These are phyloP conservation scores for Neurospora sp. DNA, from an alignment of 495 filamentous ascomycete genomes.

Conservation along the genomic window DNA sequence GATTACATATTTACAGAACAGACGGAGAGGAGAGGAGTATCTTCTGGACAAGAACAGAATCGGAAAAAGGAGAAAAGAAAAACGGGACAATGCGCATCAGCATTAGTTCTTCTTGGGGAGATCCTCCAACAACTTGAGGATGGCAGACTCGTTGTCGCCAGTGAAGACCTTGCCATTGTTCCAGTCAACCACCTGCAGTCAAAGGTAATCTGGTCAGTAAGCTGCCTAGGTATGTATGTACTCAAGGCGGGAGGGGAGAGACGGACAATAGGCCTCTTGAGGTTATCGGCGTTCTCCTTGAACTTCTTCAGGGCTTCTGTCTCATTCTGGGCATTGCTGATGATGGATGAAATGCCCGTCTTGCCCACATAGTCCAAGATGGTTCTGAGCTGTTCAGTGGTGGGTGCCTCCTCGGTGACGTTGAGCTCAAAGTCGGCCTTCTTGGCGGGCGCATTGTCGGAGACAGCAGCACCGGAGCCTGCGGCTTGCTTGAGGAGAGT, in stretches of 20 bases:
- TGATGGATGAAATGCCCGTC: constrained; percentile 44
- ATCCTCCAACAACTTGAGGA: constrained; percentile 60
- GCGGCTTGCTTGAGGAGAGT: constrained; percentile 67
- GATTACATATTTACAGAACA: background rate
- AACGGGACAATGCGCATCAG: background rate
- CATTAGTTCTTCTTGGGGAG: constrained; percentile 41
- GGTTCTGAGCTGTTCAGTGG: constrained; percentile 69
- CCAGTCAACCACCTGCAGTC: constrained; percentile 76
- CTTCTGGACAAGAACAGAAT: background rate
- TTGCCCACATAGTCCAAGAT: constrained; percentile 77
- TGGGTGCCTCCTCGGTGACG: constrained; percentile 71
- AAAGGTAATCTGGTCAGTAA: background rate
- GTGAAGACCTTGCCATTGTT: constrained; percentile 71
- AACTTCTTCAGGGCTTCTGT: constrained; percentile 71
- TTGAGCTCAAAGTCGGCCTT: constrained; percentile 77
- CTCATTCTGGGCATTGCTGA: constrained; percentile 60
- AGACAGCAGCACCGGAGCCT: constrained; percentile 35
- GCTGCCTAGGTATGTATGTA: background rate
- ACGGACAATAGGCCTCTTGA: constrained; percentile 64
- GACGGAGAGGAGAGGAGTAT: constrained; percentile 4
- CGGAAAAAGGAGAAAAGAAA: background rate
- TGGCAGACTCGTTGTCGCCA: constrained; percentile 73
- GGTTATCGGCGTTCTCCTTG: constrained; percentile 43
- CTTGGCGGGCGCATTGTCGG: constrained; percentile 49
- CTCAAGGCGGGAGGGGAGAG: background rate